Evolutionary conservation across 495 filamentous ascomycete genomes (phyloP).

Genomic region (Talaromyces nanjingensis): DNA sequence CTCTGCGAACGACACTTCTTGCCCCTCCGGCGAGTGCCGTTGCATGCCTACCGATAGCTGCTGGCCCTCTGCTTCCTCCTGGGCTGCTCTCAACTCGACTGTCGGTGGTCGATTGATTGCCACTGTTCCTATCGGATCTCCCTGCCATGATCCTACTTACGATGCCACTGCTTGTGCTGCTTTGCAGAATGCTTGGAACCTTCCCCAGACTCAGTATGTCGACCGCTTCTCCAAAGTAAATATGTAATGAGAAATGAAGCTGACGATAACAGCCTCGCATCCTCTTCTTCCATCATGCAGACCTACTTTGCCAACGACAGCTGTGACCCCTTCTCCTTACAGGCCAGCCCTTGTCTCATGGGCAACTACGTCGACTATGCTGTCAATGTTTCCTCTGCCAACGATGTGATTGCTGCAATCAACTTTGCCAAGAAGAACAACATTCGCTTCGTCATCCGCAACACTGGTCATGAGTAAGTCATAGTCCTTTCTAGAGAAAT

Average conservation of each 20-base stretch:
- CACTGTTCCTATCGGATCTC: conserved; percentile 34
- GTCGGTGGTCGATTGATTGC: conserved; percentile 37
- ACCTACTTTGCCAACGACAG: conserved; percentile 36
- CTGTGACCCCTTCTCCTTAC: conserved; percentile 51
- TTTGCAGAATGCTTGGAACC: conserved; percentile 21
- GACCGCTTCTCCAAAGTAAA: neutral
- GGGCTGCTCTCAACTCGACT: conserved; percentile 35
- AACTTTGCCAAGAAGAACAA: conserved; percentile 46
- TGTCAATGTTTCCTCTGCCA: conserved; percentile 26
- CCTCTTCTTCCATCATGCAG: conserved; percentile 36
- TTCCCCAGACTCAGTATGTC: conserved; percentile 26
- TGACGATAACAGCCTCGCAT: conserved; percentile 19
- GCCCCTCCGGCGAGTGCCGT: conserved; percentile 10
- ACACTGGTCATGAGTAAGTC: conserved; percentile 47
- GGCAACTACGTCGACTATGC: conserved; percentile 53
- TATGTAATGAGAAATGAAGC: neutral
- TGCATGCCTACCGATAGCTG: conserved; percentile 31
- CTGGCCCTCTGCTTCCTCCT: conserved; percentile 38
- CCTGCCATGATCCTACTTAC: conserved; percentile 39
- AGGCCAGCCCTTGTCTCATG: conserved; percentile 42
- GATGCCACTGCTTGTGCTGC: conserved; percentile 21
- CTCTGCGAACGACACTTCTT: neutral
- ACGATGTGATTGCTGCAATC: conserved; percentile 27
- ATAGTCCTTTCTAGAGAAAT: neutral
- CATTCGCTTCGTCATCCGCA: conserved; percentile 57